phyloP scores from a whole-genome alignment of 331 rosid genomes.

The Ulmus americana region DNA sequence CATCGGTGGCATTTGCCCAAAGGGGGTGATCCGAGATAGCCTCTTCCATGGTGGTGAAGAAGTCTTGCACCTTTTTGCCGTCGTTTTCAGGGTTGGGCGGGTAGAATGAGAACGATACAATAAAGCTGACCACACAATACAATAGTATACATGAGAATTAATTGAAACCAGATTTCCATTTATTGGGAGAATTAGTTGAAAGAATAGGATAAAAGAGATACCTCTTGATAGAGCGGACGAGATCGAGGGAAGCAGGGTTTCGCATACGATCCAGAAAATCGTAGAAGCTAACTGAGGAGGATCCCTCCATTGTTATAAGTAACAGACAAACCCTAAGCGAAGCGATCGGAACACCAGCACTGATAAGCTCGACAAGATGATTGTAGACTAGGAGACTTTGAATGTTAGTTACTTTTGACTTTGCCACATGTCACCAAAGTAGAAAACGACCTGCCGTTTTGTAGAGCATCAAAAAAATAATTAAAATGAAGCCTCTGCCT shows the following conservation, averaged over 20 bases:
- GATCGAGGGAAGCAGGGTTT: slow-evolving; percentile 64
- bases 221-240: slow-evolving; percentile 72
- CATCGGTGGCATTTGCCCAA: slow-evolving; percentile 55
- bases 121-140: slow-evolving; percentile 30
- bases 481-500: too few species aligned
- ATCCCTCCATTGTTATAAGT: slow-evolving; percentile 31
- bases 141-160: neutral
- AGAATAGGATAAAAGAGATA: neutral
- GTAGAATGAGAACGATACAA: slow-evolving; percentile 42
- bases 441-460: too few species aligned
- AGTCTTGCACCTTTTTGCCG: slow-evolving; percentile 41
- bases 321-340: too few species aligned
- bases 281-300: slow-evolving; percentile 36
- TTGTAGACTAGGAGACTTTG: too few species aligned
- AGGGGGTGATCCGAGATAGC: slow-evolving; percentile 56
- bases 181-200: too few species aligned
- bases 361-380: too few species aligned
- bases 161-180: too few species aligned
- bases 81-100: slow-evolving; percentile 39
- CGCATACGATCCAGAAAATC: slow-evolving; percentile 78
- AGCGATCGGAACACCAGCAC: too few species aligned
- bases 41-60: slow-evolving; percentile 39
- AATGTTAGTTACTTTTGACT: too few species aligned
- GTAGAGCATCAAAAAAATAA: too few species aligned
- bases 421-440: too few species aligned